These are phyloP conservation scores for Talaromyces pinophilus DNA, from an alignment of 2,329 filamentous ascomycete genomes.

Conservation along the genomic window DNA sequence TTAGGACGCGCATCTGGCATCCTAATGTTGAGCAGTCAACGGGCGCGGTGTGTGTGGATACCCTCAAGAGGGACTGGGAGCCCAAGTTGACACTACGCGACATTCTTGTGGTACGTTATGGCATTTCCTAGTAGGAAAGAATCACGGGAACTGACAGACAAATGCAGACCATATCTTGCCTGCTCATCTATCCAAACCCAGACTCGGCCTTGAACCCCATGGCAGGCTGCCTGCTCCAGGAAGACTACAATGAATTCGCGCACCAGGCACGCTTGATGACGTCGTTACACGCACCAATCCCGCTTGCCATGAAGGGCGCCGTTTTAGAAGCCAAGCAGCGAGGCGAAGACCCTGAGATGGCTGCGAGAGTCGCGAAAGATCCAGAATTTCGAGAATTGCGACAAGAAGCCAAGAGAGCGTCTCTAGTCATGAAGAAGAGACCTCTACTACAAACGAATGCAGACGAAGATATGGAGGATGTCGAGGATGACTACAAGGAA, in stretches of 20 bases:
- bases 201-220: slow-evolving; percentile 64
- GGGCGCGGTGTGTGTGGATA: slow-evolving; percentile 65
- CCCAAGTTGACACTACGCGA: slow-evolving; percentile 59
- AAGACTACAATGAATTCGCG: slow-evolving; percentile 60
- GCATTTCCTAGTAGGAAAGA: not conserved
- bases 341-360: slow-evolving; percentile 51
- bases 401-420: slow-evolving; percentile 26
- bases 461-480: slow-evolving; percentile 36
- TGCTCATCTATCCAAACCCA: slow-evolving; percentile 65
- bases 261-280: slow-evolving; percentile 63
- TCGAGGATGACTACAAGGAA: slow-evolving; percentile 49
- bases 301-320: slow-evolving; percentile 44
- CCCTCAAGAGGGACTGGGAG: slow-evolving; percentile 65
- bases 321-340: slow-evolving; percentile 57
- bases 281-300: slow-evolving; percentile 60
- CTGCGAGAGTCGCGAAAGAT: slow-evolving; percentile 31
- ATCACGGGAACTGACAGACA: not conserved
- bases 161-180: slow-evolving; percentile 58
- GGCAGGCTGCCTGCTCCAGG: slow-evolving; percentile 60
- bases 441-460: not conserved
- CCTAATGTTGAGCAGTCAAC: slow-evolving; percentile 65
- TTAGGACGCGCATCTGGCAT: slow-evolving; percentile 64
- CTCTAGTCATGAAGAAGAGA: slow-evolving; percentile 38
- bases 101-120: slow-evolving; percentile 52
- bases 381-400: slow-evolving; percentile 18